Percentiles rank a stretch among this genome's conserved stretches.
These are phyloP conservation scores for Trichoderma koningiopsis DNA, from an alignment of 2,329 filamentous ascomycete genomes.

Conservation along the genomic window DNA sequence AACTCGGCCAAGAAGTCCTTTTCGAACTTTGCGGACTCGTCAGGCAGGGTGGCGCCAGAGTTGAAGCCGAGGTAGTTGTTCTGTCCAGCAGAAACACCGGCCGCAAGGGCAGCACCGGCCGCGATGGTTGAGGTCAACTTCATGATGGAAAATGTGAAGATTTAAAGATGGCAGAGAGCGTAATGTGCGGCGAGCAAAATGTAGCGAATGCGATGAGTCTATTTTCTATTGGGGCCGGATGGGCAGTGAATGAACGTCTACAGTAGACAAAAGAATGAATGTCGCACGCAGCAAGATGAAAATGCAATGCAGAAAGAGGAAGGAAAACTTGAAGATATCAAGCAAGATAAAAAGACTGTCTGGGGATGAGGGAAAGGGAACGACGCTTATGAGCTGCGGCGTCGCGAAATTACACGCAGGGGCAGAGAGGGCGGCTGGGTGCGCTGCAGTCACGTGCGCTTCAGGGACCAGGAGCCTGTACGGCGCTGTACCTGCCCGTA, in stretches of 20 bases:
- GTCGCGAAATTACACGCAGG: constrained; percentile 22
- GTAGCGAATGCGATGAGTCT: constrained; percentile 12
- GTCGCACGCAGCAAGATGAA: constrained; percentile 14
- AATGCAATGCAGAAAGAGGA: constrained; percentile 18
- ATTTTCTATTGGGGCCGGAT: constrained; percentile 11
- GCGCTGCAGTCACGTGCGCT: constrained; percentile 3
- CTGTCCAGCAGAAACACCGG: constrained; percentile 43
- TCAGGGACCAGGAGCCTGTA: neutral
- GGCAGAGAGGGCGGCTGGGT: neutral
- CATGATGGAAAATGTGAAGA: constrained; percentile 46
- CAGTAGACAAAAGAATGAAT: constrained; percentile 12
- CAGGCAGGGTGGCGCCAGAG: constrained; percentile 50
- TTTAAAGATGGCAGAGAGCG: constrained; percentile 9
- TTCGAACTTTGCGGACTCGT: constrained; percentile 56
- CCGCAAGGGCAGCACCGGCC: constrained; percentile 42
- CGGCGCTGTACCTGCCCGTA: neutral
- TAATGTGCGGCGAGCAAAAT: constrained; percentile 4
- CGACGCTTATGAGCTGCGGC: constrained; percentile 15
- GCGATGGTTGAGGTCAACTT: constrained; percentile 44
- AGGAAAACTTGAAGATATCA: constrained; percentile 7
- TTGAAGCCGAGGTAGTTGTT: constrained; percentile 58
- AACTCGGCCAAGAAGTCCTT: constrained; percentile 53
- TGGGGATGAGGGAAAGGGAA: constrained; percentile 7
- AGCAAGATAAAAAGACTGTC: neutral
- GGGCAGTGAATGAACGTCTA: constrained; percentile 17